Base-by-base conservation (phyloP, 2,329 filamentous ascomycete genomes). In the Ceratocystis colombiana region DNA sequence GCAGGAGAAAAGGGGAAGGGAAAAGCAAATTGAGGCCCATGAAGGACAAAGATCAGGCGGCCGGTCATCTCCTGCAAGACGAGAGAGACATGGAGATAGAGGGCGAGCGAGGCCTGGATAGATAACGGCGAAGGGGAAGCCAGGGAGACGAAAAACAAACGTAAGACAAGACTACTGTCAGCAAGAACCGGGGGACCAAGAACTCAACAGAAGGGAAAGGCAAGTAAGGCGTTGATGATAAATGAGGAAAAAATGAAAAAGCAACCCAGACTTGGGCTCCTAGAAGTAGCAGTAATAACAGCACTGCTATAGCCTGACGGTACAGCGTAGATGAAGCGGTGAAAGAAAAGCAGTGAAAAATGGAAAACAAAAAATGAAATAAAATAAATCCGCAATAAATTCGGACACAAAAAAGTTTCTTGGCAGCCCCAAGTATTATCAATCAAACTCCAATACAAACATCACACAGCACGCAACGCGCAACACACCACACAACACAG, bases 11-110 rank as follows among this genome's bases (percentile, higher is more conserved):
- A 55, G 28, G 41, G 41, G 22, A 41, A 55, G 55, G 44, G 53
- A 64, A 55, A 41, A 41, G 37, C 22, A 62, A 62, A 45, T 59
- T 59, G 55, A 59, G 55, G 55, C 55, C 55, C 55, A 28, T 25
- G 20, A 12, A 25, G 22, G 22, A 45, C 37, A 62, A 44, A 61
- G 28, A 10, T 6, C 37, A 44, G 8, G 22, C 22, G 8, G 22
- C 22, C 20, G 44, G 61, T n/a, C 61, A 62, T 44, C 22, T 62
- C 22, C 37, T 62, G 22, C 22, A 20, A 45, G 10, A 61, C 12
- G 22, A 46, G 20, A 3, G 30, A 45, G 37, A 46, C 30, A 25
- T 7, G 45, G 8, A 45, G 46, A 20, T 48, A 20, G 48, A 50
- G 46, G n/a, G 17, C 46, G 5, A 17, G n/a, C 46, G 17, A 48